A percentile compares a stretch with the other conserved stretches of the same genome.
phyloP scores from a whole-genome alignment of 1,284 basidiomycete genomes.

The Abortiporus biennis region DNA sequence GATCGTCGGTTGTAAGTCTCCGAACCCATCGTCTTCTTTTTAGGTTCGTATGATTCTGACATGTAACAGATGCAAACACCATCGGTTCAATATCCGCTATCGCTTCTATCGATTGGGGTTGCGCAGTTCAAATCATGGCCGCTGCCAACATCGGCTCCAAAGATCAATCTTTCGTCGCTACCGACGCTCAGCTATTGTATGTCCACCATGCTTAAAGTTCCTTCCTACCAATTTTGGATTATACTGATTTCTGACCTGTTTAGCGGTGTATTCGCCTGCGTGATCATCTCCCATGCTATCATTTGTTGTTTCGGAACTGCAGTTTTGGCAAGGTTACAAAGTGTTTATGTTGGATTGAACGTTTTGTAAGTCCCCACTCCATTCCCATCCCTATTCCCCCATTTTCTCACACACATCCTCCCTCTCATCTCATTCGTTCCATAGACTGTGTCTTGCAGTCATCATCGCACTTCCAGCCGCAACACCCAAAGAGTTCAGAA shows the following conservation, averaged over 20 bases:
- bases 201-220: conserved; percentile 17
- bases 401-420: too few relatives aligned
- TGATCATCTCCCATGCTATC: conserved; percentile 51
- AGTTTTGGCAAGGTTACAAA: conserved; percentile 69
- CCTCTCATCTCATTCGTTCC: neutral
- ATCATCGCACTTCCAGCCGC: conserved; percentile 10
- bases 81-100: conserved; percentile 64
- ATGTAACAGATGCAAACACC: conserved; percentile 69
- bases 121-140: conserved; percentile 65
- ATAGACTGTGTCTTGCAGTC: conserved; percentile 8
- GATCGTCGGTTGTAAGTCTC: conserved; percentile 67
- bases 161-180: conserved; percentile 40
- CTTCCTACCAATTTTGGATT: neutral
- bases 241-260: neutral
- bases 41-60: neutral
- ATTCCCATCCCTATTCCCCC: neutral
- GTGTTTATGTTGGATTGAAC: conserved; percentile 65
- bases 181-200: conserved; percentile 54
- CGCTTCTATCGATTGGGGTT: conserved; percentile 77
- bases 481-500: conserved; percentile 9
- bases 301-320: conserved; percentile 65
- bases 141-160: conserved; percentile 56
- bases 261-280: conserved; percentile 24
- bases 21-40: neutral
- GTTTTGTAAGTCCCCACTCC: conserved; percentile 42